phyloP scores from a whole-genome alignment of 2,329 filamentous ascomycete genomes.

The Ophiostoma tasmaniense region DNA sequence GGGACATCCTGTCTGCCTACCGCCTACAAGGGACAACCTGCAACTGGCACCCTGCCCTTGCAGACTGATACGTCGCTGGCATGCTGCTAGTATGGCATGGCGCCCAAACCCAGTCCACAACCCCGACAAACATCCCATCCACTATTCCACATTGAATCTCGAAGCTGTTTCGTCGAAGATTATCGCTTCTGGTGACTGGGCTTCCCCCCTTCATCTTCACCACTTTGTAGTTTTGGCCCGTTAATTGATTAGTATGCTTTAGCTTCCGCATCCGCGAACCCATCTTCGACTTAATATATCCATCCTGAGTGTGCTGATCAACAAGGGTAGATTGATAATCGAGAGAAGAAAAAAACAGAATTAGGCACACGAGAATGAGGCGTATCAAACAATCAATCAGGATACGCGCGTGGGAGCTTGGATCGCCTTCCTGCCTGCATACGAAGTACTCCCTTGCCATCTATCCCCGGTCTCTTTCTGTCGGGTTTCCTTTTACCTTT shows the following conservation, averaged over 20 bases:
- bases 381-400: not conserved
- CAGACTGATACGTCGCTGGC: not conserved
- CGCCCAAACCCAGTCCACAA: conserved; percentile 6
- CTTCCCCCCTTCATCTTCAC: not conserved
- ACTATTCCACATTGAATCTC: conserved; percentile 6
- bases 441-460: not conserved
- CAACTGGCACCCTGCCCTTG: not conserved
- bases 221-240: not conserved
- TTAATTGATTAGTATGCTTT: not conserved
- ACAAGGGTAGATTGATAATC: not conserved
- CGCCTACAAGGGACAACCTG: not conserved
- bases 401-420: not conserved
- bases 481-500: not conserved
- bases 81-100: not conserved
- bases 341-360: not conserved
- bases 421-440: not conserved
- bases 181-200: not conserved
- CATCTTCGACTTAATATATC: not conserved
- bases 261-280: not conserved
- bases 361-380: not conserved
- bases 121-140: not conserved
- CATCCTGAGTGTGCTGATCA: not conserved
- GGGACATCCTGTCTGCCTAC: conserved; percentile 3
- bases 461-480: not conserved
- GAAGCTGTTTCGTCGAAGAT: conserved; percentile 11